Conservation (phyloP, 1,284 basidiomycete genomes). For the Paramarasmius palmivorus region DNA sequence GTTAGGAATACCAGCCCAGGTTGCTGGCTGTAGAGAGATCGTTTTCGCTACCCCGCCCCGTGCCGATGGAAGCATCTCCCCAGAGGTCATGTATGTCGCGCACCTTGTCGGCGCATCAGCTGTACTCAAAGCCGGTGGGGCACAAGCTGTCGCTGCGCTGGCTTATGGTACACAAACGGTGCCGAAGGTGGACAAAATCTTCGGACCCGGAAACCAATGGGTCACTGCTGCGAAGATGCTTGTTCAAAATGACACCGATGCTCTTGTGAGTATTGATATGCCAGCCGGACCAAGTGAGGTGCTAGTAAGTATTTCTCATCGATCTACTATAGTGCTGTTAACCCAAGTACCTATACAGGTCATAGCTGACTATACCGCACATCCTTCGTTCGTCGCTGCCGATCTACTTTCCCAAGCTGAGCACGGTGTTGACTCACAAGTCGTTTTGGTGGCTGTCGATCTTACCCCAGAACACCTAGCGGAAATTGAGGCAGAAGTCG, state of each 20-base stretch:
- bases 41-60: slow-evolving; percentile 96
- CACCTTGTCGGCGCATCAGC: slow-evolving; percentile 85
- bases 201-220: slow-evolving; percentile 99
- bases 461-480: slow-evolving; percentile 65
- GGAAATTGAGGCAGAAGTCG: slow-evolving; percentile 85
- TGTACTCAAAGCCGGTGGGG: slow-evolving; percentile 93
- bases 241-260: slow-evolving; percentile 98
- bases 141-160: slow-evolving; percentile 95
- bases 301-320: slow-evolving; percentile 61
- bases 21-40: slow-evolving; percentile 92
- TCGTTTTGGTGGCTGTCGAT: slow-evolving; percentile 85
- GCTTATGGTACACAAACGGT: slow-evolving; percentile 95
- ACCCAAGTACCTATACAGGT: slow-evolving; percentile 52
- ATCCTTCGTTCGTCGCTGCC: slow-evolving; percentile 92
- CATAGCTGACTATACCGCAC: slow-evolving; percentile 86
- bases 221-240: slow-evolving; percentile 99
- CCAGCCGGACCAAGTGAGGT: slow-evolving; percentile 98
- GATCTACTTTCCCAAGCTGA: slow-evolving; percentile 98
- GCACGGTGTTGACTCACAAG: slow-evolving; percentile 97
- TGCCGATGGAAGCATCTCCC: slow-evolving; percentile 86
- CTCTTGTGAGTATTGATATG: slow-evolving; percentile 97
- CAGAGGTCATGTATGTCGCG: slow-evolving; percentile 95
- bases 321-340: background rate
- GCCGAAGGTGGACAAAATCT: slow-evolving; percentile 99
- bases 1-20: slow-evolving; percentile 97